These are phyloP conservation scores for Cerioporus squamosus DNA, from an alignment of 1,284 basidiomycete genomes.

Conservation along the genomic window DNA sequence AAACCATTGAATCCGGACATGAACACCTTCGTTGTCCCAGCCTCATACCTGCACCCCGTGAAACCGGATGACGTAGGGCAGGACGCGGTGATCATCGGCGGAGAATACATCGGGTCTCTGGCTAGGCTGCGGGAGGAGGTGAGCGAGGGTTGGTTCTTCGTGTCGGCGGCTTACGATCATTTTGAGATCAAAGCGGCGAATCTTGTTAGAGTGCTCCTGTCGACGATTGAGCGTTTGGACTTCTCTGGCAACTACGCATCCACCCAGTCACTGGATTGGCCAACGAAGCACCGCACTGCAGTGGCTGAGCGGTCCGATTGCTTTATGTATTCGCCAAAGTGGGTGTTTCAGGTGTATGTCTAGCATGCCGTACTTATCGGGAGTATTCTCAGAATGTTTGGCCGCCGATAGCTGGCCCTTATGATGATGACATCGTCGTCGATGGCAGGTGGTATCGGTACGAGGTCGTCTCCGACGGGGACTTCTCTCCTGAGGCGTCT, in stretches of 20 bases:
- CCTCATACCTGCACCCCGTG: constrained; percentile 18
- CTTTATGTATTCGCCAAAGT: no score
- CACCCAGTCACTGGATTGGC: background rate
- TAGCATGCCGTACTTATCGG: no score
- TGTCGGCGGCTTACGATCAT: constrained; percentile 25
- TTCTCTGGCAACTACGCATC: background rate
- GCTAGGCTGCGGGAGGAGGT: constrained; percentile 26
- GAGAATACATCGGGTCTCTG: constrained; percentile 16
- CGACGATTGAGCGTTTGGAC: background rate
- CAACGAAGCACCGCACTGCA: no score
- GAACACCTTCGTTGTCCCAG: constrained; percentile 17
- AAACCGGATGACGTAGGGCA: constrained; percentile 16
- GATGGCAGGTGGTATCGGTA: no score
- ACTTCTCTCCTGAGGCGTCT: no score
- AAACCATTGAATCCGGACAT: constrained; percentile 5
- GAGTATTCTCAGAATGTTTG: no score
- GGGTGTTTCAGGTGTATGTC: no score
- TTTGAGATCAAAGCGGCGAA: constrained; percentile 18
- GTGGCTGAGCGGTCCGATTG: no score
- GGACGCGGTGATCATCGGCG: constrained; percentile 22
- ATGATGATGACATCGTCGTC: no score
- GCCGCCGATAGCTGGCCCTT: no score
- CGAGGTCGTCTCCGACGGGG: no score
- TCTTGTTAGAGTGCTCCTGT: constrained; percentile 14
- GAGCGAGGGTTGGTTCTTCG: constrained; percentile 20